Evolutionary conservation across 257 asterid species (phyloP).

Genomic region (Nicotiana obtusifolia): DNA sequence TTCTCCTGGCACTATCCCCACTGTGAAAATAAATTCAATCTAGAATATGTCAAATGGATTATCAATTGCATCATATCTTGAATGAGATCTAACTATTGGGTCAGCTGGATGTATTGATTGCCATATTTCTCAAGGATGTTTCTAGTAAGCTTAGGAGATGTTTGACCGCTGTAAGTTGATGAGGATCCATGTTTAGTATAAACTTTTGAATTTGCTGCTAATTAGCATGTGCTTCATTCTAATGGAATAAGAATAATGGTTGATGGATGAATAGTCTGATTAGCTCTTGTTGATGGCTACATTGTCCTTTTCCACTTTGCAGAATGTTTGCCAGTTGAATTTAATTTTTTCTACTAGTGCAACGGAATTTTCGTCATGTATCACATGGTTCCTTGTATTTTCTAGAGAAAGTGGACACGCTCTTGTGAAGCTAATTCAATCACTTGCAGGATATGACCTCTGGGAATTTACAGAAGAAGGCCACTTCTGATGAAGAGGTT

Average conservation of each 20-base stretch:
- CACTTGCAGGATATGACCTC: constrained; percentile 24
- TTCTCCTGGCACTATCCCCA: background rate
- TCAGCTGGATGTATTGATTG: background rate
- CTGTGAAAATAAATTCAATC: background rate
- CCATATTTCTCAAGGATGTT: background rate
- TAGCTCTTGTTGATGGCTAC: background rate
- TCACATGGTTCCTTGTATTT: background rate
- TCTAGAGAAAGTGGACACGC: background rate
- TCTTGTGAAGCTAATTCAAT: background rate
- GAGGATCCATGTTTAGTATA: background rate
- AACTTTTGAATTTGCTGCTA: background rate
- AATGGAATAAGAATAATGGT: background rate
- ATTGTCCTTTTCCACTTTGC: background rate
- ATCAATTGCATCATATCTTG: background rate
- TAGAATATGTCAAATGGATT: background rate
- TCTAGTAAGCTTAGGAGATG: background rate
- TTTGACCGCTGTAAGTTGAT: background rate
- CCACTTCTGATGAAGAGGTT: constrained; percentile 32
- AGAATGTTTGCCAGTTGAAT: background rate
- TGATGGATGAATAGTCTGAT: background rate
- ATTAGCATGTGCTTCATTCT: background rate
- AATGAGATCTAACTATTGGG: background rate
- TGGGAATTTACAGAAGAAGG: constrained; percentile 19
- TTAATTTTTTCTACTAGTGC: constrained; percentile 1
- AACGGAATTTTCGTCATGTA: background rate